These are phyloP conservation scores for Colletotrichum sublineola DNA, from an alignment of 2,329 filamentous ascomycete species.

Conservation along the genomic window DNA sequence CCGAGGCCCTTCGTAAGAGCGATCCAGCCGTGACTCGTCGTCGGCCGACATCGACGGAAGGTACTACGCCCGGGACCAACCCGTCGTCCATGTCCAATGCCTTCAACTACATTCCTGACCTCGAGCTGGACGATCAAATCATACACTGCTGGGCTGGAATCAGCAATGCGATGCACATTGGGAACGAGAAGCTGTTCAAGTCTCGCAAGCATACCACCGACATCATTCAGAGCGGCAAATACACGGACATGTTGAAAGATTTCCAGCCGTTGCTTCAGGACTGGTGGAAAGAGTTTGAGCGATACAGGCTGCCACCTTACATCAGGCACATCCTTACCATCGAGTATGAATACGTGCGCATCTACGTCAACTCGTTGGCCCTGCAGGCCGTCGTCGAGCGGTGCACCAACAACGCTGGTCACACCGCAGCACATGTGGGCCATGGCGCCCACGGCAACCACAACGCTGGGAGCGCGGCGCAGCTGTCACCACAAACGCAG, in stretches of 20 bases:
- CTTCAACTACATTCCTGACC: conserved; percentile 76
- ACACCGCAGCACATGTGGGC: conserved; percentile 51
- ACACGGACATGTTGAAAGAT: conserved; percentile 83
- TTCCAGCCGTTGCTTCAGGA: conserved; percentile 83
- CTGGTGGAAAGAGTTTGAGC: conserved; percentile 87
- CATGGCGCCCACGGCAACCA: conserved; percentile 49
- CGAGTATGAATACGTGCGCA: conserved; percentile 94
- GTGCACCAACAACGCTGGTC: conserved; percentile 80
- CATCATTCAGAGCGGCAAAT: conserved; percentile 87
- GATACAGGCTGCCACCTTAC: conserved; percentile 76
- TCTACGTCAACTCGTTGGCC: conserved; percentile 94
- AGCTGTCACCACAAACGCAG: conserved; percentile 73
- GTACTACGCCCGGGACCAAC: conserved; percentile 72
- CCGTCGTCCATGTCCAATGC: conserved; percentile 67
- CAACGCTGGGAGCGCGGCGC: conserved; percentile 54
- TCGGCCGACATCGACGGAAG: conserved; percentile 65
- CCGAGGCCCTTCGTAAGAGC: conserved; percentile 71
- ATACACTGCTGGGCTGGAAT: conserved; percentile 96
- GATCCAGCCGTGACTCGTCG: conserved; percentile 68
- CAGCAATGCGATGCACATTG: conserved; percentile 90
- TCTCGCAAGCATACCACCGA: conserved; percentile 90
- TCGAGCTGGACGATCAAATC: conserved; percentile 77
- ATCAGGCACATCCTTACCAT: conserved; percentile 86
- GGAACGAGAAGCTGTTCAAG: conserved; percentile 89
- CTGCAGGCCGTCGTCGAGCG: conserved; percentile 95